Evolutionary conservation across 805 yeast species (phyloP), one percentile per base, ranked within the genome.

Genomic region (Diddensiella caesifluorescens): DNA sequence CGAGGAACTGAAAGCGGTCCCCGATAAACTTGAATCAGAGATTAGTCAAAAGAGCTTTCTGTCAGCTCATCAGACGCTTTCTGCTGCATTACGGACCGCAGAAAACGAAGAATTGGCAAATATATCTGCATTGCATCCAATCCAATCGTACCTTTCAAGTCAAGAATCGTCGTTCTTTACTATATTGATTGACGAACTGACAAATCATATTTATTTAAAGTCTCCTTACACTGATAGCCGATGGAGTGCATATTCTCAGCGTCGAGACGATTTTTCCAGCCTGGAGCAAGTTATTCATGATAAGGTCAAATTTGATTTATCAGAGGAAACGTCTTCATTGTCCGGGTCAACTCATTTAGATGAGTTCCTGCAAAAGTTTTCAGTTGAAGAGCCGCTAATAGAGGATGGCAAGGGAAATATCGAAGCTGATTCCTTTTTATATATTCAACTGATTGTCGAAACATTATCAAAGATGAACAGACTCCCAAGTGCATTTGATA

Each of bases 181-280:
- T 35, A 75, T 76, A 48, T 66, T 89, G 15, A 66, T 84, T n/a
- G 95, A 84, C 48, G 95, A 88, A 54, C 63, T 87, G 31, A 79
- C 77, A 45, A 73, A 70, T 35, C 80, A 84, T 42, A 65, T 84
- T n/a, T 85, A 80, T 53, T 65, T 82, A 31, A 78, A 76, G 51
- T 57, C 64, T 2, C 68, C 68, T 2, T 63, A 61, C 46, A 52
- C 63, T 16, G 52, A 53, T 25, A 41, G 42, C 21, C 52, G 55
- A 19, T 61, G 63, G 63, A 46, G 43, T 12, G 39, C 55, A 7
- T 57, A 54, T 35, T 41, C 53, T 12, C 50, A 46, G 21, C 48
- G 49, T 9, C 29, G 42, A 9, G 55, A 53, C 21, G 48, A 42
- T 10, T 35, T 44, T 10, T 36, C 44, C 19, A 44, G 44, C 32